Conservation (phyloP, 441 rosid species). For the Cnidoscolus chayamansa region DNA sequence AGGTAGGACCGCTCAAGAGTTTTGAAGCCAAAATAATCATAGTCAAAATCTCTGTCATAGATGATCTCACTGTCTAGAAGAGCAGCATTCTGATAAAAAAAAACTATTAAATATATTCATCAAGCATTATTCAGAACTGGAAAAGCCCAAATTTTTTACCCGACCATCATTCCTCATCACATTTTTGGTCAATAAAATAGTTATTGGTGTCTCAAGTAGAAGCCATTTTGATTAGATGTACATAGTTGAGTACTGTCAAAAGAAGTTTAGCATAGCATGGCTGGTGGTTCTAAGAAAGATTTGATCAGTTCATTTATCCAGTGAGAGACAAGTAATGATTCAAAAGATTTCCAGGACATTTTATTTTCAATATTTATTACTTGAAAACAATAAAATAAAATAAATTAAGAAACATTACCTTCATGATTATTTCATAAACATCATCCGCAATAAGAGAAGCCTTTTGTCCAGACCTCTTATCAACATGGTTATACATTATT, state of each 20-base stretch:
- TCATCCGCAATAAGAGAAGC: conserved; percentile 69
- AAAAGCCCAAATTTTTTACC: not conserved
- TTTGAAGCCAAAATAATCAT: conserved; percentile 74
- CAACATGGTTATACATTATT: conserved; percentile 51
- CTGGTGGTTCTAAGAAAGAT: not conserved
- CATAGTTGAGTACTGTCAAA: not conserved
- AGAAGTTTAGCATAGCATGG: not conserved
- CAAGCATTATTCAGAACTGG: not conserved
- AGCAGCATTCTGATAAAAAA: conserved; percentile 49
- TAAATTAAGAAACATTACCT: conserved; percentile 34
- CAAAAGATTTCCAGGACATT: not conserved
- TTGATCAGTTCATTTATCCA: no score
- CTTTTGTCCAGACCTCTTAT: conserved; percentile 51
- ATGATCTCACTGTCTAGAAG: conserved; percentile 67
- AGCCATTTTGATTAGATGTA: not conserved
- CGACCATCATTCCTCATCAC: not conserved
- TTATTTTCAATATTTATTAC: not conserved
- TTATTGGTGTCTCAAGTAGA: not conserved
- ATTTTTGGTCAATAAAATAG: not conserved
- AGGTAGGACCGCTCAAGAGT: conserved; percentile 67
- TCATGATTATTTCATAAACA: conserved; percentile 62
- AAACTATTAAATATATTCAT: not conserved
- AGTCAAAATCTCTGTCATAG: conserved; percentile 69
- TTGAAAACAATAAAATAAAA: not conserved
- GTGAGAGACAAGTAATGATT: not conserved